These are phyloP conservation scores for Xylaria grammica DNA, from an alignment of 495 filamentous ascomycete genomes.

Conservation along the genomic window DNA sequence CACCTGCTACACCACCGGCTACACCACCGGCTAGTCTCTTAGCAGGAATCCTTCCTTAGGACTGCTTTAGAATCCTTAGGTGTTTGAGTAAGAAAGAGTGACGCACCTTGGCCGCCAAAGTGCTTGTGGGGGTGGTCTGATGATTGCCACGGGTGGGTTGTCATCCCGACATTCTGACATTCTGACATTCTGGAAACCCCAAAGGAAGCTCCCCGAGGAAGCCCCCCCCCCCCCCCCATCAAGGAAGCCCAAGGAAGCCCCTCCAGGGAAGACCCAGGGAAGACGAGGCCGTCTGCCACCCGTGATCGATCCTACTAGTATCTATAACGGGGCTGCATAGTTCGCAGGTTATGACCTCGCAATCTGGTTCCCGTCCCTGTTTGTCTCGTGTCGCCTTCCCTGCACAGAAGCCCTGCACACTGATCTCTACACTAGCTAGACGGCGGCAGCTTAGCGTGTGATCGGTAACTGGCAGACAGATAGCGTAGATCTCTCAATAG, in stretches of 20 bases:
- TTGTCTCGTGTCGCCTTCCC: not conserved
- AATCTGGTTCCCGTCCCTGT: not conserved
- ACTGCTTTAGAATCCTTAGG: too few relatives aligned
- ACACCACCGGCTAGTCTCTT: too few relatives aligned
- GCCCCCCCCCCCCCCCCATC: too few relatives aligned
- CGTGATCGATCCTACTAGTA: not conserved
- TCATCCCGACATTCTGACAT: too few relatives aligned
- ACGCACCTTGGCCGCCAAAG: not conserved
- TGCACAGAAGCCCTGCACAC: not conserved
- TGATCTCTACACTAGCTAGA: not conserved
- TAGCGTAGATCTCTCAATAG: slow-evolving; percentile 10
- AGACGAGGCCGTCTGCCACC: not conserved
- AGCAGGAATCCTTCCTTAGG: too few relatives aligned
- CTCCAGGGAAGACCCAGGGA: not conserved
- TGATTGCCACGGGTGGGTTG: not conserved
- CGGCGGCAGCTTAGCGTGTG: not conserved
- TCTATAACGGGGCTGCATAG: not conserved
- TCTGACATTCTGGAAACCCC: slow-evolving; percentile 9
- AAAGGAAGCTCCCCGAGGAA: not conserved
- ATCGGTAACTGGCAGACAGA: not conserved
- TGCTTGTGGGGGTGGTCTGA: slow-evolving; percentile 8
- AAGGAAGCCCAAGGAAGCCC: too few relatives aligned
- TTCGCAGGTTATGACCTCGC: slow-evolving; percentile 15
- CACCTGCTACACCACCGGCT: too few relatives aligned
- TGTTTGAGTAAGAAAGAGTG: not conserved